Base-by-base conservation (phyloP, 495 filamentous ascomycete genomes). In the Penicillium ochrochloron region DNA sequence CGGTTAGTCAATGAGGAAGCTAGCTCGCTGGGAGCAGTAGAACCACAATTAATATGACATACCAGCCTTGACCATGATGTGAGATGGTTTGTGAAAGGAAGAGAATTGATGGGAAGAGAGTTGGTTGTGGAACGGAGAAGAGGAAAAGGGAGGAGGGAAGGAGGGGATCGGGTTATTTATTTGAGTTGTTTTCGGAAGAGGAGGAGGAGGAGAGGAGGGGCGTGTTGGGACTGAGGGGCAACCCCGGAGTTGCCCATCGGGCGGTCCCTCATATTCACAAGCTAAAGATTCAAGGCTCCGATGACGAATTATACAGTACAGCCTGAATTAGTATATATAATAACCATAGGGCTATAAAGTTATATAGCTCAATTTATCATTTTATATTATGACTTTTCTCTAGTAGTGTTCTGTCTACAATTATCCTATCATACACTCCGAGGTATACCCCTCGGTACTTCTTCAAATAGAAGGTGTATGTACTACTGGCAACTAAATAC, bases 1-100 rank as follows among this genome's bases (percentile, higher is more conserved):
- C 31, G 35, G 31, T 64, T 48, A 61, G 37, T 41, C 14, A 41
- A 17, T 17, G 37, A 14, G 37, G 15, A 15, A 17, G 12, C 10
- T 14, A 41, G 51, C 41, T 23, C 48, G 31, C n/a, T n/a, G 37
- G n/a, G 51, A 60, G 42, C 21, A 48, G 23, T 19, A 42, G 12
- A 56, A 29, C n/a, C 42, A 50, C 7, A 50, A 42, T 25, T 37
- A 37, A 29, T 21, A 37, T 29, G 21, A 66, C 86, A 72, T 82
- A 93, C 92, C 92, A 78, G 92, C 92, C 80, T 96, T 96, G 72
- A 96, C 92, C 92, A 94, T 96, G 65, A 73, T 93, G 79, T 67
- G 59, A 71, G 63, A 73, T 60, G 66, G 33, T 27, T 0, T 33
- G 31, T 14, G 19, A 12, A 33, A 42, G 27, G n/a, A 25, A 25